Percentiles rank a stretch among this genome's conserved stretches.
These are phyloP conservation scores for Cercophora sp. DNA, from an alignment of 495 filamentous ascomycete species.

Conservation along the genomic window DNA sequence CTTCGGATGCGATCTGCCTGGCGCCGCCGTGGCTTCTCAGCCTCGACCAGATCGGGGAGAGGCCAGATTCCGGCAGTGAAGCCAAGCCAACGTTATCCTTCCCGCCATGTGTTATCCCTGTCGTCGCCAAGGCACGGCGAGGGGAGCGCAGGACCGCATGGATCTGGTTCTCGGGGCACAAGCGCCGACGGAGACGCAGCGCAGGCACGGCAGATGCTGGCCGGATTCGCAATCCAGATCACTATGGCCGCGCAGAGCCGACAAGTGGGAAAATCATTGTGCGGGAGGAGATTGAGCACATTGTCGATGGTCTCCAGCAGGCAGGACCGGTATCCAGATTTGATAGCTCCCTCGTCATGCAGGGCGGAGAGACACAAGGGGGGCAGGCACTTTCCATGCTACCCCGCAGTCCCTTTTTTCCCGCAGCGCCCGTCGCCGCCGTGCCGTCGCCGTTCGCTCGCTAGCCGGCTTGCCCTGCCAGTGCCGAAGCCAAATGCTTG, in stretches of 20 bases:
- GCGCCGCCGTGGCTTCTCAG: not conserved
- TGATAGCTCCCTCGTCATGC: not conserved
- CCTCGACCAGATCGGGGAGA: not conserved
- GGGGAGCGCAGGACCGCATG: not conserved
- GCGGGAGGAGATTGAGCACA: not conserved
- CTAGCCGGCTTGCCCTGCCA: no score
- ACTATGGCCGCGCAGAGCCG: constrained; percentile 1
- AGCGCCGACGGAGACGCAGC: not conserved
- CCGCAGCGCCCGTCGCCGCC: not conserved
- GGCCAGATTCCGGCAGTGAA: not conserved
- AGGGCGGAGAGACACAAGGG: no score
- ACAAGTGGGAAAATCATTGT: not conserved
- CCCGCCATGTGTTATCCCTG: not conserved
- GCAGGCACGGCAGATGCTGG: no score
- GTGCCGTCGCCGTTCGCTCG: not conserved
- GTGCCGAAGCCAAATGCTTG: not conserved
- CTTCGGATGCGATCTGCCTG: no score
- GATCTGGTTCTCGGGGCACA: not conserved
- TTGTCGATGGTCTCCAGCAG: not conserved
- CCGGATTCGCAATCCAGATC: not conserved
- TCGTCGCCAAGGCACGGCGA: not conserved
- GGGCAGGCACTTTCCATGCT: not conserved
- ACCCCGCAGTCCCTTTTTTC: constrained; percentile 1
- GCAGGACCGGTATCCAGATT: constrained; percentile 3
- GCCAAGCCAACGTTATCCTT: not conserved